Evolutionary conservation across 768 basidiomycete species (phyloP).

Genomic region (Tricholoma sp.): DNA sequence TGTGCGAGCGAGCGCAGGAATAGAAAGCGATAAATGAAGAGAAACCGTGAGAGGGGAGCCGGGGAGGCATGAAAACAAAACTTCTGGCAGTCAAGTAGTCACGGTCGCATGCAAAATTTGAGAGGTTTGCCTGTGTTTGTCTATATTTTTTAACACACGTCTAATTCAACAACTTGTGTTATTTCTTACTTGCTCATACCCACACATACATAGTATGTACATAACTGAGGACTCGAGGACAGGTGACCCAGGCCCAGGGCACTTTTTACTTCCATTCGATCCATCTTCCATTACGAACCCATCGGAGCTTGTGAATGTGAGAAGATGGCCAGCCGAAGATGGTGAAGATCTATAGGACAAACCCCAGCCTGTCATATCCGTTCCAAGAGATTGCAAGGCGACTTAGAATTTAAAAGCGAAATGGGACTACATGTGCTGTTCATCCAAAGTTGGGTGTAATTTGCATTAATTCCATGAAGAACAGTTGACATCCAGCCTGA

Average conservation of each 20-base stretch:
- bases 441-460: too few species aligned
- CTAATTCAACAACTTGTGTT: too few species aligned
- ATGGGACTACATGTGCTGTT: background rate
- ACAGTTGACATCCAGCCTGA: background rate
- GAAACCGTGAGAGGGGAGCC: constrained; percentile 43
- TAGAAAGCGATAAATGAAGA: constrained; percentile 56
- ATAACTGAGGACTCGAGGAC: background rate
- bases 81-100: background rate
- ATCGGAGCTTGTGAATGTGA: background rate
- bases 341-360: background rate
- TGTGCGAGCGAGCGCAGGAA: constrained; percentile 42
- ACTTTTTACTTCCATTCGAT: background rate
- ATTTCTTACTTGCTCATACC: too few species aligned
- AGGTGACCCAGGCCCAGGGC: background rate
- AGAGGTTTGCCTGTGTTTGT: constrained; percentile 28
- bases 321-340: background rate
- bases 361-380: background rate
- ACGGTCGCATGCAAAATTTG: constrained; percentile 24
- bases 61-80: constrained; percentile 40
- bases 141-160: background rate
- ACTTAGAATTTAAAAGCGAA: background rate
- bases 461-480: background rate
- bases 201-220: background rate
- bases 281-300: background rate
- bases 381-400: background rate